These are phyloP conservation scores for Phylloporus sp. DNA, from an alignment of 768 basidiomycete genomes.

Conservation along the genomic window DNA sequence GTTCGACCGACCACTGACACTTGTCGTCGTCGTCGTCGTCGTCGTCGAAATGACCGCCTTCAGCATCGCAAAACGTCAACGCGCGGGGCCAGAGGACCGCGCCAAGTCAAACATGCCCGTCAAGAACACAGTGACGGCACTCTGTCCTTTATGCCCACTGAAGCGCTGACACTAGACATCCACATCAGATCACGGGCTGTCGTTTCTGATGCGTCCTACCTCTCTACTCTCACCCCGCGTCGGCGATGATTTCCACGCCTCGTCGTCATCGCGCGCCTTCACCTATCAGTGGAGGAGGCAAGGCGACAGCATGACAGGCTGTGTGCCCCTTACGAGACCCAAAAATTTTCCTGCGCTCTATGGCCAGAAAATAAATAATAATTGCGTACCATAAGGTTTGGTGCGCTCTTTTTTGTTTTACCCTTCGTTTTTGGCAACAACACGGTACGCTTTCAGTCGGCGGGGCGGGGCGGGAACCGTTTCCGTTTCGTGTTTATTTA, in stretches of 20 bases:
- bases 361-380: slow-evolving; percentile 17
- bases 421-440: background rate
- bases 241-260: background rate
- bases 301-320: slow-evolving; percentile 16
- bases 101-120: background rate
- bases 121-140: background rate
- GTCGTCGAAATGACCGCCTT: background rate
- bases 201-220: background rate
- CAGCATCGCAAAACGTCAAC: background rate
- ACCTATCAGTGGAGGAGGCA: slow-evolving; percentile 19
- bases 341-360: slow-evolving; percentile 26
- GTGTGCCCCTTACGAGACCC: slow-evolving; percentile 17
- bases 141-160: background rate
- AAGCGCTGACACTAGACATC: background rate
- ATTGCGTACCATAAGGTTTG: slow-evolving; percentile 14
- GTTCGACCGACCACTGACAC: too few relatives aligned
- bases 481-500: background rate
- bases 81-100: background rate
- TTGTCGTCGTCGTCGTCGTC: background rate
- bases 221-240: background rate
- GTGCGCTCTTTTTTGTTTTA: background rate
- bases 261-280: slow-evolving; percentile 16
- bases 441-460: background rate
- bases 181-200: background rate
- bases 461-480: background rate